Evolutionary conservation across 306 rosid species (phyloP).

Genomic region (Glycyrrhiza uralensis): DNA sequence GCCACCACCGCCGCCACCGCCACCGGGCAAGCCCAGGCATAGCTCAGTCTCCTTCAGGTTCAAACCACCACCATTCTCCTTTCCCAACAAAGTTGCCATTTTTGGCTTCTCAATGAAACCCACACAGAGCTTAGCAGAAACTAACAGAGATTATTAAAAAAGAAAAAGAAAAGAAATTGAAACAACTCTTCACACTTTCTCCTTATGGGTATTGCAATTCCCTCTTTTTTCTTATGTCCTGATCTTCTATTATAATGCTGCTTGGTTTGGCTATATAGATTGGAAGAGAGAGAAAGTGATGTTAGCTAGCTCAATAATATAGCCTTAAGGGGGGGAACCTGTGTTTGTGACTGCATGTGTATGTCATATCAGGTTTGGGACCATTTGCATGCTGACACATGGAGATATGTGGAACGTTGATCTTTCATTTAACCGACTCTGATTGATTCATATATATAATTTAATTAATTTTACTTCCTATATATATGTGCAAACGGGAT

Average conservation of each 20-base stretch:
- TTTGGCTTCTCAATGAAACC: conserved; percentile 33
- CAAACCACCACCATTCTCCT: conserved; percentile 43
- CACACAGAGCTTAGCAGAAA: neutral
- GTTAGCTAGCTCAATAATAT: conserved; percentile 56
- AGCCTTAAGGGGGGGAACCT: conserved; percentile 36
- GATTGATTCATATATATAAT: neutral
- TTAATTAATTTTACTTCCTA: too few species aligned
- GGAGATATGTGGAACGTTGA: conserved; percentile 35
- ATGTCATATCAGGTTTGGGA: conserved; percentile 33
- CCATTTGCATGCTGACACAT: conserved; percentile 29
- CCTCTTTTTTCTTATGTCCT: conserved; percentile 9
- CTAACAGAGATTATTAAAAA: too few species aligned
- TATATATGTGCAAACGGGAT: conserved; percentile 28
- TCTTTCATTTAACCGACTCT: conserved; percentile 4
- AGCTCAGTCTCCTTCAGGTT: conserved; percentile 89
- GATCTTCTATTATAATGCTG: conserved; percentile 43
- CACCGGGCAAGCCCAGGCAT: conserved; percentile 88
- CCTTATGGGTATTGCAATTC: neutral
- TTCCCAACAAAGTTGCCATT: conserved; percentile 41
- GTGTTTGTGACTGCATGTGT: conserved; percentile 54
- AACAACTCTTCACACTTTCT: neutral
- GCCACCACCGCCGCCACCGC: conserved; percentile 40
- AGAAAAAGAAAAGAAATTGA: neutral
- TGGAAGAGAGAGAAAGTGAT: conserved; percentile 34
- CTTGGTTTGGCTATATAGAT: conserved; percentile 40